phyloP scores from a whole-genome alignment of 305 asterid genomes.

The Striga hermonthica region DNA sequence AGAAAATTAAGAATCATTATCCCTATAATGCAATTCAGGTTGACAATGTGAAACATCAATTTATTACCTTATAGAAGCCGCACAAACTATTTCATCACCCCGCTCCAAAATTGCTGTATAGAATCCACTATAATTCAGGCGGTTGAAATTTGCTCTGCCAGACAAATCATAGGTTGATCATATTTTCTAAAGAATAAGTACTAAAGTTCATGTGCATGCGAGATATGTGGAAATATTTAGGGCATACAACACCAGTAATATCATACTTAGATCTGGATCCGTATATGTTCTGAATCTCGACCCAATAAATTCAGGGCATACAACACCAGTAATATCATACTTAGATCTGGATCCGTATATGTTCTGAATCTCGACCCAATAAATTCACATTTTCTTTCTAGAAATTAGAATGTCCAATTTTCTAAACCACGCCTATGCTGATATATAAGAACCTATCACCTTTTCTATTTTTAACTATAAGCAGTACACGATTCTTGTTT shows the following conservation, averaged over 20 bases:
- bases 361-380: too few relatives aligned
- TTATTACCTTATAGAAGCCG: slow-evolving; percentile 80
- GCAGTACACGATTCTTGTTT: too few relatives aligned
- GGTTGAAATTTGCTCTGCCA: slow-evolving; percentile 76
- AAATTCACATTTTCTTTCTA: too few relatives aligned
- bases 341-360: neutral
- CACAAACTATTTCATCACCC: slow-evolving; percentile 80
- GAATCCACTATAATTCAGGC: slow-evolving; percentile 76
- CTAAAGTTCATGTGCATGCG: neutral
- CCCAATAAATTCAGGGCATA: neutral
- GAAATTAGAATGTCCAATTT: too few relatives aligned
- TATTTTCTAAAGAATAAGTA: slow-evolving; percentile 25
- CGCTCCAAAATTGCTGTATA: slow-evolving; percentile 82
- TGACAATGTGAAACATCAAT: slow-evolving; percentile 22
- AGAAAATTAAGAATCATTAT: slow-evolving; percentile 7
- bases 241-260: neutral
- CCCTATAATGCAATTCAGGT: slow-evolving; percentile 1
- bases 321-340: slow-evolving; percentile 4
- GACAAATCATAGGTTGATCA: slow-evolving; percentile 24
- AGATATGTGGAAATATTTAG: neutral
- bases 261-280: slow-evolving; percentile 2
- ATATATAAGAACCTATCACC: too few relatives aligned
- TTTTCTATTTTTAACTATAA: too few relatives aligned
- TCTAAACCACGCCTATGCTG: too few relatives aligned
- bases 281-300: too few relatives aligned